These are phyloP conservation scores for Mycena polygramma DNA, from an alignment of 768 basidiomycete genomes.

Conservation along the genomic window DNA sequence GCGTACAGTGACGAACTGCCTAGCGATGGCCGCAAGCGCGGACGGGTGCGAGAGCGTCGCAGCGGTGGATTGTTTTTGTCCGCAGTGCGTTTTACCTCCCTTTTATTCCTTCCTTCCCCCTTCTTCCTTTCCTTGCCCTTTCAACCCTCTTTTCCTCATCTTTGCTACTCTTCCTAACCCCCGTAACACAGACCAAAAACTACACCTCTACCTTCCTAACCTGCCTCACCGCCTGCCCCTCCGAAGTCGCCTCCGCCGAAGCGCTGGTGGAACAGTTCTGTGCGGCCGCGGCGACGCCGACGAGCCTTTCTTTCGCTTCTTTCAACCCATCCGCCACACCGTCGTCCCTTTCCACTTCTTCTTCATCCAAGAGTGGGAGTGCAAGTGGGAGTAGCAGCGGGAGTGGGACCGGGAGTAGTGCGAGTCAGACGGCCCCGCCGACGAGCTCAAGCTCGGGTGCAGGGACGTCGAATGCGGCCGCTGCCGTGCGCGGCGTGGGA, in stretches of 20 bases:
- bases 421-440: no score
- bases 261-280: background rate
- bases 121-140: no score
- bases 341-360: no score
- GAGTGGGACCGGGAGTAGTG: no score
- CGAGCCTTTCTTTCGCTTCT: background rate
- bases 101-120: no score
- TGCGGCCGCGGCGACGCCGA: background rate
- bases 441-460: no score
- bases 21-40: background rate
- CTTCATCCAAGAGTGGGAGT: no score
- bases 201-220: background rate
- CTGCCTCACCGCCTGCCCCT: background rate
- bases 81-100: background rate
- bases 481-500: no score
- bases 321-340: background rate
- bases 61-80: constrained; percentile 17
- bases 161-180: no score
- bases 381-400: no score
- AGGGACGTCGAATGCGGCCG: no score
- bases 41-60: constrained; percentile 2
- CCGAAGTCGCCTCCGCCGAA: background rate
- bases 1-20: constrained; percentile 2
- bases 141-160: no score
- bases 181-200: background rate